These are phyloP conservation scores for Penstemon davidsonii DNA, from an alignment of 257 asterid species.

Conservation along the genomic window DNA sequence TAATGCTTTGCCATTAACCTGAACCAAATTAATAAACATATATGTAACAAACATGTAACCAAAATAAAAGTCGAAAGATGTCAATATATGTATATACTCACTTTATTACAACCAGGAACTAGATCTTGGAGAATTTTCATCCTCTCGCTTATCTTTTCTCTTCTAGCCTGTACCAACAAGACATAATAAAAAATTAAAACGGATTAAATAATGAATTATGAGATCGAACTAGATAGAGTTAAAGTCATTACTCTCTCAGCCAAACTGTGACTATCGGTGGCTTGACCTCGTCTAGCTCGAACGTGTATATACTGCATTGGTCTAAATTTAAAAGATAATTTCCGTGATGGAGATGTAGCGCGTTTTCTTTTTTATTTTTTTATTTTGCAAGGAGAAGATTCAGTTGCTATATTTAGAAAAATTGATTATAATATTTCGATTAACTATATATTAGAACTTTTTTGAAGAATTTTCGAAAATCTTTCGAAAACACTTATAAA, in stretches of 20 bases:
- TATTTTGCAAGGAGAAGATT: too few relatives aligned
- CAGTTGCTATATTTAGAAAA: too few relatives aligned
- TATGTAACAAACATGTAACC: slow-evolving; percentile 11
- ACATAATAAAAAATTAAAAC: slow-evolving; percentile 12
- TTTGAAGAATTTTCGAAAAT: too few relatives aligned
- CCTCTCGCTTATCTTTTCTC: slow-evolving; percentile 68
- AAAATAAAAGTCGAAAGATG: not conserved
- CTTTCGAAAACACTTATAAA: too few relatives aligned
- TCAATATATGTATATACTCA: slow-evolving; percentile 30
- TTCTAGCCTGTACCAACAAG: slow-evolving; percentile 57
- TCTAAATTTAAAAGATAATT: too few relatives aligned
- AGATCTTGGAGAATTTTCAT: slow-evolving; percentile 68
- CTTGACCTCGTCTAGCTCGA: slow-evolving; percentile 77
- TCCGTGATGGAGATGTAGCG: too few relatives aligned
- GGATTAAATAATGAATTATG: slow-evolving; percentile 14
- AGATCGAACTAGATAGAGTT: not conserved
- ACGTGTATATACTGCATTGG: too few relatives aligned
- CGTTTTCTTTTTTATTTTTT: too few relatives aligned
- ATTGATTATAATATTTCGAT: too few relatives aligned
- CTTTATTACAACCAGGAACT: slow-evolving; percentile 70
- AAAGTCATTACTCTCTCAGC: slow-evolving; percentile 59
- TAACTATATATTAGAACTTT: too few relatives aligned
- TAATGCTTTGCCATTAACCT: slow-evolving; percentile 85
- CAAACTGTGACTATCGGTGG: slow-evolving; percentile 75
- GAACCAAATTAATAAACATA: slow-evolving; percentile 29